These are phyloP conservation scores for Yamadazyma triangularis DNA, from an alignment of 1,139 yeast genomes.

Conservation along the genomic window DNA sequence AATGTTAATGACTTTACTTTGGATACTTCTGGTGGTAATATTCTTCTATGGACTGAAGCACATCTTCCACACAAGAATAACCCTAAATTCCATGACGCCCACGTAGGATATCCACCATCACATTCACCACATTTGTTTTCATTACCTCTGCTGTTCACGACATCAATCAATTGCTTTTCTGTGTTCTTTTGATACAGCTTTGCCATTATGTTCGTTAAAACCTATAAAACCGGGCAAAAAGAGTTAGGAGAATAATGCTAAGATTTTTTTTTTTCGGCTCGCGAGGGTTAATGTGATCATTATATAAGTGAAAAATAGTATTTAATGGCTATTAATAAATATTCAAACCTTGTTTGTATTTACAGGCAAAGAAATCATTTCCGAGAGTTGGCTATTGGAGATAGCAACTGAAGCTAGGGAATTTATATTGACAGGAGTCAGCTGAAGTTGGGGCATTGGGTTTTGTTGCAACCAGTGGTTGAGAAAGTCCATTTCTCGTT, in stretches of 20 bases:
- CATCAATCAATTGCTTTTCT: conserved; percentile 41
- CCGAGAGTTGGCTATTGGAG: too few species aligned
- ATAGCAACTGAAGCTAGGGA: too few species aligned
- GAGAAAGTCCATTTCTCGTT: not conserved
- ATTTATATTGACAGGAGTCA: too few species aligned
- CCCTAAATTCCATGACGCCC: conserved; percentile 52
- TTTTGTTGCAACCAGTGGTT: not conserved
- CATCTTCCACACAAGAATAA: conserved; percentile 73
- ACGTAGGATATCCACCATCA: conserved; percentile 56
- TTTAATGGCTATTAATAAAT: too few species aligned
- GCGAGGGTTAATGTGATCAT: too few species aligned
- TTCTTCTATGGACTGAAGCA: conserved; percentile 71
- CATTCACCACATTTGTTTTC: conserved; percentile 75
- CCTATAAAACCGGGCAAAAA: too few species aligned
- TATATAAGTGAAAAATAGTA: too few species aligned
- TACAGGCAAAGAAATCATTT: too few species aligned
- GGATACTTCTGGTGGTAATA: conserved; percentile 52
- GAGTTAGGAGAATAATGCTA: too few species aligned
- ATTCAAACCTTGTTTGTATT: too few species aligned
- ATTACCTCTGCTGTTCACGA: conserved; percentile 35
- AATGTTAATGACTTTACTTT: conserved; percentile 76
- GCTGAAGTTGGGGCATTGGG: too few species aligned
- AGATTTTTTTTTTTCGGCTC: too few species aligned
- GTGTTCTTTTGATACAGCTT: conserved; percentile 32
- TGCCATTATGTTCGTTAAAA: conserved; percentile 21